Percentiles rank a stretch among this genome's conserved stretches.
These are phyloP conservation scores for Backusella parvicylindrica DNA, from an alignment of 192 early-diverging fungal species.

Conservation along the genomic window DNA sequence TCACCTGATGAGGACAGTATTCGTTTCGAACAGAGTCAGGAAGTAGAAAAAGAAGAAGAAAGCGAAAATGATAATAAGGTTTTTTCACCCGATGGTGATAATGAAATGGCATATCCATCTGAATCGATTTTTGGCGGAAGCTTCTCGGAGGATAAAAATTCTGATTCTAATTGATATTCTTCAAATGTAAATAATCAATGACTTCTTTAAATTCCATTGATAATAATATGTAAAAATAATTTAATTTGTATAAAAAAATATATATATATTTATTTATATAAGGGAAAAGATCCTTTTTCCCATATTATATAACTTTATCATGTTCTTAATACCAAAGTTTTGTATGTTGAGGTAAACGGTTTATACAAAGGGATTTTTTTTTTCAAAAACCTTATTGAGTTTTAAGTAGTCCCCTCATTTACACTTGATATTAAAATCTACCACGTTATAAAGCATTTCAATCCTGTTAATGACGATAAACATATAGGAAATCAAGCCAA, in stretches of 20 bases:
- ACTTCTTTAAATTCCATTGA: not conserved
- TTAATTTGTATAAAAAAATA: not conserved
- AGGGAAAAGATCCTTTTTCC: not conserved
- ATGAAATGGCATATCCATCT: constrained; percentile 44
- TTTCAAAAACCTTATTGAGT: too few relatives aligned
- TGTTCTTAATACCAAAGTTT: not conserved
- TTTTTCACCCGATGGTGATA: constrained; percentile 58
- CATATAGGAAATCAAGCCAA: too few relatives aligned
- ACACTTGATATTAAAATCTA: too few relatives aligned
- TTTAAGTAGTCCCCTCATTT: too few relatives aligned
- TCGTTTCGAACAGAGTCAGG: constrained; percentile 8
- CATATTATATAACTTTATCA: not conserved
- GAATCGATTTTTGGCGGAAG: constrained; percentile 25
- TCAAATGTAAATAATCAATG: constrained; percentile 1
- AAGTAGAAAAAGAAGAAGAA: not conserved
- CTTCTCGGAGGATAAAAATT: not conserved
- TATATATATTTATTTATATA: too few relatives aligned
- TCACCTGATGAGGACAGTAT: not conserved
- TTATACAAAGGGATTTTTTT: too few relatives aligned
- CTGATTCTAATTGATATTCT: not conserved
- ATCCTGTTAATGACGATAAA: too few relatives aligned
- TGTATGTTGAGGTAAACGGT: not conserved
- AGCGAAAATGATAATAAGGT: constrained; percentile 5
- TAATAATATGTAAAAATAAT: not conserved
- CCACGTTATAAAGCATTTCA: too few relatives aligned